Conservation (phyloP, 2,329 filamentous ascomycete species). For the Pseudomassariella vexata region DNA sequence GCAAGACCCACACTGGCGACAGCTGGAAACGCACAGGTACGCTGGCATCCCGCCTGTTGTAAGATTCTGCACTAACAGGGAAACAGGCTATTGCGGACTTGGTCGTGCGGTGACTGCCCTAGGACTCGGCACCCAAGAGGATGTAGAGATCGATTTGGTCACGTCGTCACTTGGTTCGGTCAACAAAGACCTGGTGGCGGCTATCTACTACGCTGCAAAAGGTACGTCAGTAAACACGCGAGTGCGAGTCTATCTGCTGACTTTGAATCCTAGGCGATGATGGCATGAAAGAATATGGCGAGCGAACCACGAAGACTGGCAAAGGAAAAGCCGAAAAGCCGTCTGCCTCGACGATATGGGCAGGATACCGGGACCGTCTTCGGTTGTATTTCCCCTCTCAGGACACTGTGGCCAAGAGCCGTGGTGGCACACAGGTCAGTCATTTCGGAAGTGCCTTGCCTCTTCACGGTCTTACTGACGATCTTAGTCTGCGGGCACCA, state of each 20-base stretch:
- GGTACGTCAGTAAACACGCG: too few relatives aligned
- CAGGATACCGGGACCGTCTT: constrained; percentile 42
- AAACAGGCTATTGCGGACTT: constrained; percentile 66
- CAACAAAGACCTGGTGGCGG: constrained; percentile 58
- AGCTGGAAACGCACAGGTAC: constrained; percentile 36
- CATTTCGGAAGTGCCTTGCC: too few relatives aligned
- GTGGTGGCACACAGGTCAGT: constrained; percentile 54
- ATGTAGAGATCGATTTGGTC: constrained; percentile 67
- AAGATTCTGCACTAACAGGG: constrained; percentile 2
- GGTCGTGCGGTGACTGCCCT: constrained; percentile 60
- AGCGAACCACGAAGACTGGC: constrained; percentile 26
- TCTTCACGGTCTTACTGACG: too few relatives aligned
- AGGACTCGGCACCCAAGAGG: constrained; percentile 48
- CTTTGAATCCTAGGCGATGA: too few relatives aligned
- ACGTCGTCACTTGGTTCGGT: constrained; percentile 78
- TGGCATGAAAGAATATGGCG: constrained; percentile 39
- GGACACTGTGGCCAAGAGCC: constrained; percentile 60
- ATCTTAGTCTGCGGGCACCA: constrained; percentile 71
- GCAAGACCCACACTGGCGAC: constrained; percentile 48
- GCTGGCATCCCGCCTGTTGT: constrained; percentile 1
- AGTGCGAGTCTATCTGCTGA: too few relatives aligned
- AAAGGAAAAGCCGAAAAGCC: constrained; percentile 22
- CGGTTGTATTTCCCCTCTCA: constrained; percentile 77
- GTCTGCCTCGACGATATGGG: constrained; percentile 11
- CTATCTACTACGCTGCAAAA: constrained; percentile 49